Evolutionary conservation across 2,329 filamentous ascomycete species (phyloP).

Genomic region (Clarireedia homoeocarpa): DNA sequence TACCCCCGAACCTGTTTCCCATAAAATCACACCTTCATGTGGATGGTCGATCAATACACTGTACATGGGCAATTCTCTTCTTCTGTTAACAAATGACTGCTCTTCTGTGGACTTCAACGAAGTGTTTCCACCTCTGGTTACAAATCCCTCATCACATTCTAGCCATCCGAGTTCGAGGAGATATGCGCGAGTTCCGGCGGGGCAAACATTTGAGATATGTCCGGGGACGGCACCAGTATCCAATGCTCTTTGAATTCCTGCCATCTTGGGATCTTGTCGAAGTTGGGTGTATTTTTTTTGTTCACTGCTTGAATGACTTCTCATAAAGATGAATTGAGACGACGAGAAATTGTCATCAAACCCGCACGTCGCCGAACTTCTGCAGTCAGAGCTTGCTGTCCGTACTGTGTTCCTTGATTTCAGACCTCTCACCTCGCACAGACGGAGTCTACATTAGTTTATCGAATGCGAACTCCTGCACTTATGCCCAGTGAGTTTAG

Average conservation of each 20-base stretch:
- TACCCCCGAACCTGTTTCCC: conserved; percentile 23
- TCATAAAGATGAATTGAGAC: too few relatives aligned
- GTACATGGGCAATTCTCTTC: conserved; percentile 22
- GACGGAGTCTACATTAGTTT: too few relatives aligned
- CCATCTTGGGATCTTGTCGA: conserved; percentile 7
- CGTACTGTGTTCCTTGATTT: too few relatives aligned
- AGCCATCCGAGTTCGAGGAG: conserved; percentile 38
- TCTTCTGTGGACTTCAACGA: conserved; percentile 18
- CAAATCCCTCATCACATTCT: conserved; percentile 39
- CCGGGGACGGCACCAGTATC: conserved; percentile 19
- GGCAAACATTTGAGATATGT: conserved; percentile 29
- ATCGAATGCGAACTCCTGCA: too few relatives aligned
- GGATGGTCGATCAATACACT: conserved; percentile 24
- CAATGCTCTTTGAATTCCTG: conserved; percentile 21
- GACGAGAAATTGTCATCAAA: too few relatives aligned
- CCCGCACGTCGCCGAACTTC: too few relatives aligned
- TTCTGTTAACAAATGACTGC: conserved; percentile 19
- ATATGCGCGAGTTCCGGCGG: conserved; percentile 39
- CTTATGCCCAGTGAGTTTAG: too few relatives aligned
- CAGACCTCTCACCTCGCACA: too few relatives aligned
- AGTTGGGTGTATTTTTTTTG: not conserved
- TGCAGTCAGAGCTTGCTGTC: too few relatives aligned
- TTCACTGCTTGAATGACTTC: not conserved
- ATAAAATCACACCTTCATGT: conserved; percentile 22
- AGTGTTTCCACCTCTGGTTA: conserved; percentile 21